Evolutionary conservation across 78 protist genomes (phyloP), one percentile per base, ranked within the genome.

Genomic region (Diacronema lutheri): DNA sequence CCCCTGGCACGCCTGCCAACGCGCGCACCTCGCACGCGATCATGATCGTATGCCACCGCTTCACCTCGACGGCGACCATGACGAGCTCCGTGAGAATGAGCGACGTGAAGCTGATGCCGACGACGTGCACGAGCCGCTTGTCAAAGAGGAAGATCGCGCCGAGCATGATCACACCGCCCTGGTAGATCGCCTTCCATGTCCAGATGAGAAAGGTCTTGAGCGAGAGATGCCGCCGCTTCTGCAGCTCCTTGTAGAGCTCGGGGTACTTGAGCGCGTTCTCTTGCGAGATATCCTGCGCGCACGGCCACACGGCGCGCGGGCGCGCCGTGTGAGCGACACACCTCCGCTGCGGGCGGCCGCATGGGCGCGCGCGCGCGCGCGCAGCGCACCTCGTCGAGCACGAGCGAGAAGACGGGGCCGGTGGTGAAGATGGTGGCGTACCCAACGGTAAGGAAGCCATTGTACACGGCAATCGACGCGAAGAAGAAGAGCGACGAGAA

Each of bases 71-170:
- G 4, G 92, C 93, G 29, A 97, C 94, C 90, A 94, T 97, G 83
- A 96, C 61, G 16, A 94, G 86, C 86, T 97, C 99, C 19, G 97
- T 97, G 29, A 97, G 89, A 62, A 97, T 92, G 57, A 97, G 91
- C n/a, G 97, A 77, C 14, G 99, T 97, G 82, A 96, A 97, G 16
- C 98, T 91, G 72, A 97, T 96, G 20, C 97, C 88, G 21, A 93
- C 95, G 71, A 97, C 94, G 35, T 93, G 89, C 62, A 92, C 73
- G 71, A 96, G 88, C 23, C 87, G 76, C 46, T 77, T 64, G 31
- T 96, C 98, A 88, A 79, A 91, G 14, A 95, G 84, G 13, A 79
- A 50, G 44, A 97, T 66, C 0, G 69, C 79, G 46, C 79, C 79
- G 33, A 71, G 57, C 62, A 81, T 71, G 71, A 83, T 65, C 23